Evolutionary conservation across 2,329 filamentous ascomycete genomes (phyloP).

Genomic region (Aspergillus sp.): DNA sequence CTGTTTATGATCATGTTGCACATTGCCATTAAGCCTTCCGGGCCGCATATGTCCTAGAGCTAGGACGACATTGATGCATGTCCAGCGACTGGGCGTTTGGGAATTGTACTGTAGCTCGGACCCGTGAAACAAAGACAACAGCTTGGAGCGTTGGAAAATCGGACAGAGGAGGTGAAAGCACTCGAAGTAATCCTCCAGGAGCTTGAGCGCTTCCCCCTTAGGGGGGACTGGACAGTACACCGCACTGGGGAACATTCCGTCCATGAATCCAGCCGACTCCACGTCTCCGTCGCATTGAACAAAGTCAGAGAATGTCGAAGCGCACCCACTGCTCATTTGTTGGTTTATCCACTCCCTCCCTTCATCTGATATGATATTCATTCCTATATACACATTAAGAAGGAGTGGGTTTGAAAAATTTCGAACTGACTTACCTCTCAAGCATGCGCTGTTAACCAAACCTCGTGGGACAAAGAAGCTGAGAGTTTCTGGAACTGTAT

Average conservation of each 20-base stretch:
- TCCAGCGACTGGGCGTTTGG: constrained; percentile 12
- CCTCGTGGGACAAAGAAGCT: no score
- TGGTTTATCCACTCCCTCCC: no score
- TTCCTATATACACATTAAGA: no score
- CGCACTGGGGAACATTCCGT: constrained; percentile 5
- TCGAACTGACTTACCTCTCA: no score
- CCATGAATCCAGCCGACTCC: background rate
- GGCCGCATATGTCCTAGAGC: constrained; percentile 13
- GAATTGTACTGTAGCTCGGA: constrained; percentile 2
- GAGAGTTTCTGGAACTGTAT: background rate
- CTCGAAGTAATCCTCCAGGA: constrained; percentile 12
- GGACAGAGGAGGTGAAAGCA: constrained; percentile 13
- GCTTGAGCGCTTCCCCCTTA: constrained; percentile 6
- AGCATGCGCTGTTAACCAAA: no score
- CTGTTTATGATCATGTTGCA: constrained; percentile 9
- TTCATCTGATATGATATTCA: no score
- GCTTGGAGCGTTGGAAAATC: constrained; percentile 10
- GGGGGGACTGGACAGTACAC: constrained; percentile 11
- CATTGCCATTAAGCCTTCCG: background rate
- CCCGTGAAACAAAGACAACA: constrained; percentile 9
- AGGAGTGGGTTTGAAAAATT: no score
- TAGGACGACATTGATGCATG: constrained; percentile 14
- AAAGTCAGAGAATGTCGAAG: background rate
- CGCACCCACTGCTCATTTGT: no score
- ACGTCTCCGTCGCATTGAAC: background rate